Base-by-base conservation (phyloP, 192 early-diverging fungal genomes). In the Coemansia sp. region DNA sequence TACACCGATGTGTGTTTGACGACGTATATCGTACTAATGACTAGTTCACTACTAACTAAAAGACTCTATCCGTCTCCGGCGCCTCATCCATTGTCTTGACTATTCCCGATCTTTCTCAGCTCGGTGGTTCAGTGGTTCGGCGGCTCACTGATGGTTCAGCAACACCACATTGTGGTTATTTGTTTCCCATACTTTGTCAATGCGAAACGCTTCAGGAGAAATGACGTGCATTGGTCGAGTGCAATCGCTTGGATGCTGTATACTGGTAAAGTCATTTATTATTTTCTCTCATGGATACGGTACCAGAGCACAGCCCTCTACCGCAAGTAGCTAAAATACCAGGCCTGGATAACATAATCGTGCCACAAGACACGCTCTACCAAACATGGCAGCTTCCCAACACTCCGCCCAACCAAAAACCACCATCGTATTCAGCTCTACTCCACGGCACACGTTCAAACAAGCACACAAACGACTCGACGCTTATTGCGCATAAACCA, bases 321-420 rank as follows among this genome's bases (percentile, higher is more conserved):
- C 45, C 19, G 50, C 51, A 53, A 16, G 13, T 13, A 13, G 61
- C 51, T 20, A 19, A 48, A 6, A 24, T 29, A 8, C 26, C 11
- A 4, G 41, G 49, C 13, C 48, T 54, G 6, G 22, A 45, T 11
- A 45, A 45, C 41, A 41, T 62, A 23, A 54, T 62, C 1, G 49
- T 62, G 22, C 61, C 61, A 5, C 52, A 45, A 2, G 38, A 54
- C 4, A 22, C 61, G 19, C 50, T 63, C 20, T 54, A 63, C 18
- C 22, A 35, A 16, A 23, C 37, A 26, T 63, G 61, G 61, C 51
- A 54, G 52, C 22, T 22, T 8, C n/a, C 54, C 14, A 29, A 56
- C 2, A 56, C 18, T 13, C 57, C 26, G 20, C 51, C 58, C 7
- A 35, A 10, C n/a, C 48, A 49, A 19, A 19, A 16, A 9, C 48